A percentile compares a stretch with the other conserved stretches of the same genome.
Conservation (phyloP, 495 filamentous ascomycete species). For the Xylaria intraflava region DNA sequence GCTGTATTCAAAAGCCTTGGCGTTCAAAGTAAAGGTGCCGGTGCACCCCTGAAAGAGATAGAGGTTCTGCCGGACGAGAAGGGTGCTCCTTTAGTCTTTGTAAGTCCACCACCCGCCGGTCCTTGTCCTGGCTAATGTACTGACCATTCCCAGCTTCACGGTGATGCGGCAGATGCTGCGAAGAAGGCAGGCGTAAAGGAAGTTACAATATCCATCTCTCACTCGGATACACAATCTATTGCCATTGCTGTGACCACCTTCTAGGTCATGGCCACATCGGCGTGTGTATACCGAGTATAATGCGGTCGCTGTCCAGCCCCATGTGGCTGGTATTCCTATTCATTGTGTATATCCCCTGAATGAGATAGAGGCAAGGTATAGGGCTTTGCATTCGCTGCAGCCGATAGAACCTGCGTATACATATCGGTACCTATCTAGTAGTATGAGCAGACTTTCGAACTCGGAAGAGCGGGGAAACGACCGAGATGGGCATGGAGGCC, state of each 20-base stretch:
- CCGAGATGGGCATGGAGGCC: not conserved
- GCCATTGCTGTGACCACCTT: conserved; percentile 84
- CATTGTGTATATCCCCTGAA: conserved; percentile 16
- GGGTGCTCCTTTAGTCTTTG: conserved; percentile 75
- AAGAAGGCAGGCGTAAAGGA: conserved; percentile 77
- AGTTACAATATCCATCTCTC: conserved; percentile 88
- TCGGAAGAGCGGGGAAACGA: not conserved
- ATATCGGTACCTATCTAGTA: too few relatives aligned
- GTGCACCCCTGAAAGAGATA: conserved; percentile 87
- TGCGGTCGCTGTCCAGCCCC: conserved; percentile 13
- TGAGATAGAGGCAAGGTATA: not conserved
- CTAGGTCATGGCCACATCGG: conserved; percentile 27
- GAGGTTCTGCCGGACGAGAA: conserved; percentile 76
- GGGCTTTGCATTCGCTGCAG: not conserved
- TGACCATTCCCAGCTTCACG: conserved; percentile 63
- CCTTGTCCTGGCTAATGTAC: conserved; percentile 19
- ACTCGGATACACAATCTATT: conserved; percentile 85
- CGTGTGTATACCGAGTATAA: conserved; percentile 17
- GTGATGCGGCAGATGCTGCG: conserved; percentile 72
- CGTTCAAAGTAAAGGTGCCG: conserved; percentile 77
- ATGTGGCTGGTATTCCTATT: conserved; percentile 12
- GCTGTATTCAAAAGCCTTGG: conserved; percentile 97
- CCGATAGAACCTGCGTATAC: not conserved
- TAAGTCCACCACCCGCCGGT: conserved; percentile 44
- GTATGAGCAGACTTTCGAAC: not conserved